Conservation (phyloP, 805 yeast species). For the Starmerella floricola region DNA sequence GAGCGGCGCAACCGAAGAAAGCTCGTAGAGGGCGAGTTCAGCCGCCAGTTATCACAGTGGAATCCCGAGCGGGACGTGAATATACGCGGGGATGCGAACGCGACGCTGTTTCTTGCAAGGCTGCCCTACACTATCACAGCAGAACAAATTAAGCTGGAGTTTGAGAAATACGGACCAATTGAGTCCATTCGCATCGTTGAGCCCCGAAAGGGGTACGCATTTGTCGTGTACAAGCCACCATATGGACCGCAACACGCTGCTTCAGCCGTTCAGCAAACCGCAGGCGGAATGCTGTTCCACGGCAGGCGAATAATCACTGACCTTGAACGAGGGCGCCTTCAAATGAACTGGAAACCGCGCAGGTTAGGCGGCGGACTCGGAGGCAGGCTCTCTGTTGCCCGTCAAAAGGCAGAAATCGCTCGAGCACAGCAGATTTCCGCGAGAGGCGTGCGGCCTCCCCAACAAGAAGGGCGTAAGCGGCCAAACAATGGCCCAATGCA, state of each 20-base stretch:
- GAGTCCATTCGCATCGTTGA: constrained; percentile 47
- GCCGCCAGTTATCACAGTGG: constrained; percentile 33
- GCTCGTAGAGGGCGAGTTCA: constrained; percentile 20
- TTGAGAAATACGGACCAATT: constrained; percentile 57
- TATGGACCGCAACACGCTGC: constrained; percentile 37
- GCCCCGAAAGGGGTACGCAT: constrained; percentile 69
- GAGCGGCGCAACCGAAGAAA: constrained; percentile 17
- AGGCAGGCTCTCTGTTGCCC: constrained; percentile 32
- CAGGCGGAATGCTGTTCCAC: constrained; percentile 41
- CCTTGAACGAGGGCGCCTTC: constrained; percentile 32
- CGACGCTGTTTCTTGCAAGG: constrained; percentile 68
- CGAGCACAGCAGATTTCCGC: constrained; percentile 9
- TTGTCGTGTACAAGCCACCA: constrained; percentile 55
- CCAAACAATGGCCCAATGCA: background rate
- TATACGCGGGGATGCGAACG: constrained; percentile 57
- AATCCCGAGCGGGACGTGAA: constrained; percentile 47
- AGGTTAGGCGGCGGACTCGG: constrained; percentile 86
- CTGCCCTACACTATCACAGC: constrained; percentile 55
- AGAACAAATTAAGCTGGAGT: constrained; percentile 50
- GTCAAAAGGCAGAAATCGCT: constrained; percentile 11
- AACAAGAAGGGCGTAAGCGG: background rate
- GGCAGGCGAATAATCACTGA: constrained; percentile 40
- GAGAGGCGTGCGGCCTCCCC: background rate
- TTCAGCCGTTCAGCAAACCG: constrained; percentile 43
- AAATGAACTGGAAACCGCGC: constrained; percentile 32